Base-by-base conservation (phyloP, 352 stramenopile genomes). In the Globisporangium polare region DNA sequence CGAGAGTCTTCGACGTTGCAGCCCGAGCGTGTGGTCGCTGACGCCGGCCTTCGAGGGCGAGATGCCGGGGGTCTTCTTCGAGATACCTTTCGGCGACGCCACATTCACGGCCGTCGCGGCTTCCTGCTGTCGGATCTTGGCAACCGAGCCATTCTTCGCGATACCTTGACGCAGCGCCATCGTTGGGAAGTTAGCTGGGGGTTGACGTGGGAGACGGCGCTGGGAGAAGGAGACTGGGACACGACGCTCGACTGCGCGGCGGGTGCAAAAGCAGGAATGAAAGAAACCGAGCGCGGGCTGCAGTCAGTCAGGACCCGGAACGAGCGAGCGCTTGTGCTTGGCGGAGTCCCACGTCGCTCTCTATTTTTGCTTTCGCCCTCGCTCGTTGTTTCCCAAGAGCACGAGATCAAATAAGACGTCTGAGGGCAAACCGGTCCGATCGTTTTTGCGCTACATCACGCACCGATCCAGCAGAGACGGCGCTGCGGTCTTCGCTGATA, bases 41-140 rank as follows among this genome's bases (percentile, higher is more conserved):
- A 60, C 60, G 37, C 71, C 73, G 51, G 54, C 72, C 50, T 74
- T 68, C 20, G 61, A 60, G 2, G 76, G 77, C 31, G 78, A 69
- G 39, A 77, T 78, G 13, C 67, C 73, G 0, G 76, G 74, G 2
- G 79, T 93, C 66, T 93, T 93, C 45, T 78, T 79, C 13, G 81
- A 88, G 61, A 93, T 93, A 5, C 81, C 81, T 58, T 93, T 91
- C 8, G 84, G 84, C 4, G 84, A 93, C n/a, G 80, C 72, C 42
- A 93, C 81, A 73, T 91, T 89, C 33, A 76, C 62, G 10, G 77
- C 75, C 29, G 79, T 80, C 9, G 69, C 26, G 17, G 47, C 75
- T 35, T 90, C 81, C 42, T 89, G 77, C 58, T 85, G 78, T 0
- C 76, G 72, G 35, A 89, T 64, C 60, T 88, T 89, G 58, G 68